Percentiles rank a stretch among this genome's conserved stretches.
phyloP scores from a whole-genome alignment of 2,329 filamentous ascomycete genomes.

The Ophiobolus disseminans region DNA sequence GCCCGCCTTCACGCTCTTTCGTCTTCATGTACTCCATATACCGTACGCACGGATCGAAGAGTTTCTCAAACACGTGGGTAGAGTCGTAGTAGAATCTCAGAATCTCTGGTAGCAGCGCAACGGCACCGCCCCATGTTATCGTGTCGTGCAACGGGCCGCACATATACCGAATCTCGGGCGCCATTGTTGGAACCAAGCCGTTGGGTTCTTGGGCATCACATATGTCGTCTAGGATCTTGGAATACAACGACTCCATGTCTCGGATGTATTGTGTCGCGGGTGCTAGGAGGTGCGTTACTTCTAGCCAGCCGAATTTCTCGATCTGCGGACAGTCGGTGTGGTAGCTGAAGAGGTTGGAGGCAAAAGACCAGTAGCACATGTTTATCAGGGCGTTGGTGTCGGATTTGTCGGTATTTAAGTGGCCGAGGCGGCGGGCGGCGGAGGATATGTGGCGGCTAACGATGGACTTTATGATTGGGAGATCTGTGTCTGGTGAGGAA shows the following conservation, averaged over 20 bases:
- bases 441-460: conserved; percentile 51
- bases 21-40: conserved; percentile 54
- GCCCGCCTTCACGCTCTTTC: conserved; percentile 51
- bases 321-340: conserved; percentile 52
- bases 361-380: conserved; percentile 56
- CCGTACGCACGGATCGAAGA: conserved; percentile 47
- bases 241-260: conserved; percentile 56
- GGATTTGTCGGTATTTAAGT: conserved; percentile 50
- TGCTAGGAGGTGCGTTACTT: conserved; percentile 56
- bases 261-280: conserved; percentile 56
- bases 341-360: conserved; percentile 45
- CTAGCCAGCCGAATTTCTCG: conserved; percentile 59
- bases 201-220: conserved; percentile 55
- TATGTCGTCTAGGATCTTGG: conserved; percentile 58
- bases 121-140: conserved; percentile 54
- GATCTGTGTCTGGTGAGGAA: conserved; percentile 15
- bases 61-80: conserved; percentile 47
- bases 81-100: conserved; percentile 52
- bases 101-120: conserved; percentile 44
- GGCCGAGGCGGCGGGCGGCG: conserved; percentile 47
- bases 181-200: conserved; percentile 57
- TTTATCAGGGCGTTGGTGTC: conserved; percentile 53
- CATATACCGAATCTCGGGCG: conserved; percentile 58
- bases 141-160: conserved; percentile 58
- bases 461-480: conserved; percentile 47